These are phyloP conservation scores for Ceratobasidium sp. DNA, from an alignment of 1,284 basidiomycete genomes.

Conservation along the genomic window DNA sequence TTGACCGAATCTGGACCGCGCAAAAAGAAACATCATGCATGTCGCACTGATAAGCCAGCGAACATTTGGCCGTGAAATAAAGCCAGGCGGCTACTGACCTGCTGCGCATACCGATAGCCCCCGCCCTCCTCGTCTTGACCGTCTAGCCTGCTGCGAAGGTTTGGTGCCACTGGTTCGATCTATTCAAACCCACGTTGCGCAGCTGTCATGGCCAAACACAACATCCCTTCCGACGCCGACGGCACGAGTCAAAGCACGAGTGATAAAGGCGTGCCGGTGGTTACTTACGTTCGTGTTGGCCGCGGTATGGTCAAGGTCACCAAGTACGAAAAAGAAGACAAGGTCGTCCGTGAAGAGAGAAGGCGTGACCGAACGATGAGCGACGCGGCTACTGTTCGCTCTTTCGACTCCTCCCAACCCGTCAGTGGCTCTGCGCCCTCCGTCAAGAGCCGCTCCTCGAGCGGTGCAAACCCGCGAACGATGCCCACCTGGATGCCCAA, in stretches of 20 bases:
- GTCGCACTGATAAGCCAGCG: slow-evolving; percentile 12
- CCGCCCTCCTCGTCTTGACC: not conserved
- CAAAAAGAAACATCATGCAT: slow-evolving; percentile 11
- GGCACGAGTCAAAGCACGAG: slow-evolving; percentile 26
- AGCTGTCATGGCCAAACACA: slow-evolving; percentile 29
- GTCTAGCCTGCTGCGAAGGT: not conserved
- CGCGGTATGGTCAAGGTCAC: slow-evolving; percentile 44
- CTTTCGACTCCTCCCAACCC: slow-evolving; percentile 37
- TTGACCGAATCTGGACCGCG: slow-evolving; percentile 5
- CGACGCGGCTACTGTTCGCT: slow-evolving; percentile 24
- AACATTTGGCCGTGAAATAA: slow-evolving; percentile 3
- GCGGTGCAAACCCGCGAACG: slow-evolving; percentile 1
- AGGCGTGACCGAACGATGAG: not conserved
- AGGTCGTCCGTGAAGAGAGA: slow-evolving; percentile 17
- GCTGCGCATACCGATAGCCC: not conserved
- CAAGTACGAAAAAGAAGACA: slow-evolving; percentile 44
- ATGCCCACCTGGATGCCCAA: slow-evolving; percentile 33
- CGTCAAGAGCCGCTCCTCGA: slow-evolving; percentile 39
- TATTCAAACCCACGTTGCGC: not conserved
- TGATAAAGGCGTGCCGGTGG: slow-evolving; percentile 20
- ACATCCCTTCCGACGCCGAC: slow-evolving; percentile 12
- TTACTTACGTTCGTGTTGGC: slow-evolving; percentile 41
- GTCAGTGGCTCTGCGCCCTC: slow-evolving; percentile 4
- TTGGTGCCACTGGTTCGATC: slow-evolving; percentile 11
- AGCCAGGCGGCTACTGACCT: not conserved